phyloP scores from a whole-genome alignment of 2,329 filamentous ascomycete species.

The Corniculantispora saksenae region DNA sequence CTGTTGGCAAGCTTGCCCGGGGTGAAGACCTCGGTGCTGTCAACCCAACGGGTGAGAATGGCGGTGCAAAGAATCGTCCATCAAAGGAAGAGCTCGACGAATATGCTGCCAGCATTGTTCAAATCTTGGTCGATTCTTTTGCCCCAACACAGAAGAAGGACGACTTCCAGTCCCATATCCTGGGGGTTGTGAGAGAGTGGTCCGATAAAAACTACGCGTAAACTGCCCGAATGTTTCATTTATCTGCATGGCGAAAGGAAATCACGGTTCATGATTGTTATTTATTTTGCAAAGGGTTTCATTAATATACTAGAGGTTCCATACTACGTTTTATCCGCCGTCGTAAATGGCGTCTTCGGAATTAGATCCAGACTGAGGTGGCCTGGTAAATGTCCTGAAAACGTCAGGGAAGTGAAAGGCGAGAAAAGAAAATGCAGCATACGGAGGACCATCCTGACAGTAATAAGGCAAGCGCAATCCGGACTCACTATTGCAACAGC shows the following conservation, averaged over 20 bases:
- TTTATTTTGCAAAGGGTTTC: background rate
- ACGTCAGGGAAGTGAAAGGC: no score
- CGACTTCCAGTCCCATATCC: slow-evolving; percentile 15
- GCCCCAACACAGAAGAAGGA: slow-evolving; percentile 3
- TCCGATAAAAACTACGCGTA: slow-evolving; percentile 14
- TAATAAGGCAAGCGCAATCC: no score
- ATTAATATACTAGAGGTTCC: background rate
- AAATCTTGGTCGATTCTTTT: slow-evolving; percentile 16
- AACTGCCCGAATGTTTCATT: background rate
- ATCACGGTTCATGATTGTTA: background rate
- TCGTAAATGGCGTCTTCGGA: no score
- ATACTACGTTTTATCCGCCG: background rate
- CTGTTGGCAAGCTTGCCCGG: slow-evolving; percentile 3
- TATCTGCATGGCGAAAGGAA: slow-evolving; percentile 3
- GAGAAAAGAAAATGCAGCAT: no score
- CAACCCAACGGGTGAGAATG: background rate
- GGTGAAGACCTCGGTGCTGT: slow-evolving; percentile 11
- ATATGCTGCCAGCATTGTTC: slow-evolving; percentile 16
- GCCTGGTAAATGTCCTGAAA: no score
- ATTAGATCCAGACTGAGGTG: no score
- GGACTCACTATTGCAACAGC: no score
- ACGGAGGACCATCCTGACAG: no score
- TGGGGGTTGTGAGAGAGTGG: slow-evolving; percentile 14
- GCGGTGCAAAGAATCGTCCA: background rate
- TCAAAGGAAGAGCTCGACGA: slow-evolving; percentile 12